A percentile compares a stretch with the other conserved stretches of the same genome.
Evolutionary conservation across 164 flowering plant genomes (phyloP).

Genomic region (Amborella trichopoda): DNA sequence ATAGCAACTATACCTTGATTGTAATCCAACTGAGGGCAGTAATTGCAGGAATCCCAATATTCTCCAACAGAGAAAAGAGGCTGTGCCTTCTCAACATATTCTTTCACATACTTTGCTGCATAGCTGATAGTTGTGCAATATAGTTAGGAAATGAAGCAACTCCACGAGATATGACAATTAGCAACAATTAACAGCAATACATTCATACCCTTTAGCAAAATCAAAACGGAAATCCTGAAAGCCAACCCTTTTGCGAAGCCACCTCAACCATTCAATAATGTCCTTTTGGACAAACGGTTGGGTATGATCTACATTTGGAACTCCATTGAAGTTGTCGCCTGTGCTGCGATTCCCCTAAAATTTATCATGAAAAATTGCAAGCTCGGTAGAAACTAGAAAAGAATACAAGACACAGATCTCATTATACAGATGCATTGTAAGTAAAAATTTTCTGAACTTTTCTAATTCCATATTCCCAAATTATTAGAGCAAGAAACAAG

Average conservation of each 20-base stretch:
- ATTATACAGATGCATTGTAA: no score
- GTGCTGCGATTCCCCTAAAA: slow-evolving; percentile 85
- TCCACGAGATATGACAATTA: no score
- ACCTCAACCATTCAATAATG: slow-evolving; percentile 57
- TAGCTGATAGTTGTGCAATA: slow-evolving; percentile 28
- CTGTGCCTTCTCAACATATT: slow-evolving; percentile 65
- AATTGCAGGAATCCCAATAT: slow-evolving; percentile 92
- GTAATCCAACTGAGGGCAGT: slow-evolving; percentile 50
- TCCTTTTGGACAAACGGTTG: slow-evolving; percentile 77
- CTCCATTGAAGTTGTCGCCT: slow-evolving; percentile 85
- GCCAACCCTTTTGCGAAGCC: slow-evolving; percentile 65
- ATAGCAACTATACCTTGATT: slow-evolving; percentile 93
- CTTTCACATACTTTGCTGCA: slow-evolving; percentile 77
- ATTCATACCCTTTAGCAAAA: slow-evolving; percentile 79
- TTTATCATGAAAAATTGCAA: no score
- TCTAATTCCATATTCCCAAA: no score
- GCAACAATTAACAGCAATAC: no score
- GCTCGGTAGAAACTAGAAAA: no score
- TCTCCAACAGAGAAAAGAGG: slow-evolving; percentile 91
- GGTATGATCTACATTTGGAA: slow-evolving; percentile 82
- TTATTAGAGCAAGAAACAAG: no score
- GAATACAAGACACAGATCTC: no score
- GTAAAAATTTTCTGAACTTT: no score
- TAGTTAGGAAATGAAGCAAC: slow-evolving; percentile 1
- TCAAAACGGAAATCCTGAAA: slow-evolving; percentile 97